Evolutionary conservation across 225 moss, liverwort and hornwort genomes (phyloP), one percentile per base, ranked within the genome.

Genomic region (Takakia lepidozioides): DNA sequence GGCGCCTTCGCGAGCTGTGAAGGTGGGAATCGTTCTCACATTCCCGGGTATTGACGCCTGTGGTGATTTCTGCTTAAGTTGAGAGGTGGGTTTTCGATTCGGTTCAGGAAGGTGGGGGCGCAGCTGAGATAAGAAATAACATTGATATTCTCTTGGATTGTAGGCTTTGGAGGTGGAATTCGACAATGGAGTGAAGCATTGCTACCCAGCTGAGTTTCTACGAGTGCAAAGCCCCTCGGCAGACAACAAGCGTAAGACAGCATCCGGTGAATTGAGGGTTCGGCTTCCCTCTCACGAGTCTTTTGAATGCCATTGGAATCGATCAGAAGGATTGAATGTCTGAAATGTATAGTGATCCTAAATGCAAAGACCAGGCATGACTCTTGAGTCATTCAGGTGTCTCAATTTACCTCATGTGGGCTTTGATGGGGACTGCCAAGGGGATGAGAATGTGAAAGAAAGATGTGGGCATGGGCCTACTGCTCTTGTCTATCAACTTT

Each of bases 201-300:
- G 43, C 1, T 66, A 73, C 55, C 64, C 84, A 39, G 84, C 84
- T 3, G 84, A 85, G 65, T 80, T 70, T 59, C 59, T 85, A 52
- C 69, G 84, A 6, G 73, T 85, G 24, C 61, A 67, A 27, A 85
- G 84, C 40, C 84, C 76, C 46, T 66, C 84, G n/a, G 84, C 84
- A 29, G 76, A 85, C 24, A 76, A 76, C 62, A 67, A 60, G 49
- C 64, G 84, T 29, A 34, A 39, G n/a, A 51, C 51, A 24, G 64
- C 65, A 20, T 60, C 40, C 22, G 73, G 80, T 20, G 55, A 47
- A 51, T 30, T 42, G 28, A 76, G 48, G 72, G 84, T 80, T 5
- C 59, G 38, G 16, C 45, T 8, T 34, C 19, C 23, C 25, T 30
- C 29, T 46, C 29, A 24, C 27, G 14, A 25, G n/a, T n/a, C n/a